Base-by-base conservation (phyloP, 176 grass and related monocot species). In the Oryza glaberrima region DNA sequence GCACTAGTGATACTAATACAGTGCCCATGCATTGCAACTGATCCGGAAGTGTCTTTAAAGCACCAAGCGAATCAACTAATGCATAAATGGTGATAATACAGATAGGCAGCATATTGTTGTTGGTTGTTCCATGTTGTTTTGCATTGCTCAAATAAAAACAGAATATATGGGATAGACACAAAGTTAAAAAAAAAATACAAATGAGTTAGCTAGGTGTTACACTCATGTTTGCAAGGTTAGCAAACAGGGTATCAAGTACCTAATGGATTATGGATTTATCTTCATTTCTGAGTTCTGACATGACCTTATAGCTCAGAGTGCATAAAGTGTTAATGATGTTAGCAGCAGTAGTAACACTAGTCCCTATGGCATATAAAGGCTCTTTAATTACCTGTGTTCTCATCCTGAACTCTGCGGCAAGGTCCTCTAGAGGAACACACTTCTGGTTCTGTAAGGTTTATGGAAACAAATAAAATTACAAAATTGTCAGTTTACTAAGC, bases 401-500 rank as follows among this genome's bases (percentile, higher is more conserved):
- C 65, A 98, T 81, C 75, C 94, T 91, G 68, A 98, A 98, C 83
- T 95, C 96, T 69, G 89, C 93, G 52, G 96, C 93, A 74, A 95
- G 93, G 77, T 98, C 96, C 67, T 98, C 96, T 67, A 98, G 79
- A 22, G 91, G 96, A 83, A 98, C 93, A 83, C 93, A 98, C 67
- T 98, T 98, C 84, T 98, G 93, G 73, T 87, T 98, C 96, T 97
- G 88, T 30, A 82, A 76, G 43, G 4, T 68, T 47, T 30, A 72
- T 6, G 30, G 30, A 34, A 69, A 49, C 12, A 49, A 15, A 49
- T 14, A 8, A 34, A 23, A 32, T 32, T 36, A 69, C 17, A 83
- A 2, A 2, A 19, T 30, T 74, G 26, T 76, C 41, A 69, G 47
- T 82, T 88, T 41, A 41, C 40, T 41, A 41, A 41, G 40, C 40